Evolutionary conservation across 345 rosid genomes (phyloP), one percentile per base, ranked within the genome.

Genomic region (Bretschneidera sinensis): DNA sequence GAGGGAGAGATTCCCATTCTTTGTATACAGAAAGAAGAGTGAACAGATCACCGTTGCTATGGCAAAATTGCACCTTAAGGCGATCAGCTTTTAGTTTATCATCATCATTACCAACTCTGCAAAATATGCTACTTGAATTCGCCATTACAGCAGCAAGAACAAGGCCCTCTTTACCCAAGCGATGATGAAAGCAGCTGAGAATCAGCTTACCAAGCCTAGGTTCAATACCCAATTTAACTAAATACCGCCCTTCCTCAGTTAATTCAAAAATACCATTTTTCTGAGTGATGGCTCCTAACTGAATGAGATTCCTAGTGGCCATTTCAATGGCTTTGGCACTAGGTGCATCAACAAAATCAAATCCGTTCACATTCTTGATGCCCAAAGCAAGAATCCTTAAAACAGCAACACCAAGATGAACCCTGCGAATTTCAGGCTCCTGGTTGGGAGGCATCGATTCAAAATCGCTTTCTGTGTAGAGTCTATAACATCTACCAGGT

Each of bases 301-400:
- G 92, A 62, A 82, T 67, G 66, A 92, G 86, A 73, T 87, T 92
- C 78, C 76, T 66, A 43, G 73, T 75, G 59, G 98, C 95, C 84
- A 70, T 79, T 31, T 83, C 81, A 67, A 89, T 75, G 50, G 92
- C 89, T 74, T 80, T 61, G 0, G 79, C 63, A 75, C 81, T 74
- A 45, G 96, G 98, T 18, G 98, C 86, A 59, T 92, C 98, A 70
- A 92, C 77, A 83, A 92, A 89, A 68, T 92, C 81, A 85, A 92
- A 92, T 31, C 66, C 80, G 24, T 57, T 71, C 31, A 92, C 70
- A 66, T 73, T 78, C 70, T 76, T 71, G 52, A 78, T 72, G 34
- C 92, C 96, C 62, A 85, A 72, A 48, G 96, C 88, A 70, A 85
- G 85, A 66, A 92, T 92, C 78, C 84, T 83, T 75, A 92, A 56